phyloP scores from a whole-genome alignment of 495 filamentous ascomycete species.

The Aspergillus avenaceus region DNA sequence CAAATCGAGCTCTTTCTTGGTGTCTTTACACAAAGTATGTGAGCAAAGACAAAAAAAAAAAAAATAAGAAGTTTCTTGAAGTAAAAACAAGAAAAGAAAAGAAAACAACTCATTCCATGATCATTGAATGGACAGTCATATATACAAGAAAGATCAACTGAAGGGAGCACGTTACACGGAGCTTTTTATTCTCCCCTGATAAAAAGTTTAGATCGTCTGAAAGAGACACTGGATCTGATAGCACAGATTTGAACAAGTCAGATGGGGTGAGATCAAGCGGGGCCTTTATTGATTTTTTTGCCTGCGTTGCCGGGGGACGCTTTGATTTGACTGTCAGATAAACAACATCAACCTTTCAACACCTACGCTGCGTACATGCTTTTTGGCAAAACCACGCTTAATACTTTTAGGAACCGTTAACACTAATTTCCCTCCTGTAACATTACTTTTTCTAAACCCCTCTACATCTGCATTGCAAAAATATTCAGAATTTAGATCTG shows the following conservation, averaged over 20 bases:
- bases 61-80: no score
- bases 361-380: not conserved
- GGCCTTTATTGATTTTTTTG: constrained; percentile 1
- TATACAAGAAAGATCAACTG: not conserved
- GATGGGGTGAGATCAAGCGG: constrained; percentile 3
- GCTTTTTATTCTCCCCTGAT: not conserved
- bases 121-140: not conserved
- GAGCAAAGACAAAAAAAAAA: no score
- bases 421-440: not conserved
- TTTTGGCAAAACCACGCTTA: not conserved
- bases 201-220: no score
- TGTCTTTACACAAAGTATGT: no score
- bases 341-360: constrained; percentile 7
- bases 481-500: not conserved
- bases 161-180: not conserved
- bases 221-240: not conserved
- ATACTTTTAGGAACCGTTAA: not conserved
- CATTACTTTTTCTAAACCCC: constrained; percentile 2
- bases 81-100: not conserved
- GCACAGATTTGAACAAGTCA: not conserved
- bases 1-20: no score
- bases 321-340: constrained; percentile 2
- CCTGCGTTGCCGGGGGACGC: constrained; percentile 7
- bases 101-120: not conserved
- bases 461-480: not conserved